These are phyloP conservation scores for Fragosphaeria purpurea DNA, from an alignment of 2,329 filamentous ascomycete species.

Conservation along the genomic window DNA sequence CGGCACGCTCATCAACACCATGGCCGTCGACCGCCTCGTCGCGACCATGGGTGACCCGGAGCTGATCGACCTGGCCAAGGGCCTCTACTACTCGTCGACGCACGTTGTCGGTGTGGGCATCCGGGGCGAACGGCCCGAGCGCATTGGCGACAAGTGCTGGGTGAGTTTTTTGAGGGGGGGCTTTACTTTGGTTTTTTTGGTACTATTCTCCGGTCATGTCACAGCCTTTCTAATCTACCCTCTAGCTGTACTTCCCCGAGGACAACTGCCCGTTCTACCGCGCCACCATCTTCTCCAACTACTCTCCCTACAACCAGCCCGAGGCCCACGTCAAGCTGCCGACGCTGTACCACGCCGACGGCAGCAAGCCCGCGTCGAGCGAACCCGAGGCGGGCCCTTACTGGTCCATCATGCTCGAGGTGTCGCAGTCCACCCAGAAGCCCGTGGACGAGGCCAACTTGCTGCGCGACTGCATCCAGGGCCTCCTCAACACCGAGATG, in stretches of 20 bases:
- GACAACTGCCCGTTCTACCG: constrained; percentile 99
- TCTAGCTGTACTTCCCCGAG: constrained; percentile 90
- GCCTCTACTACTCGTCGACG: constrained; percentile 91
- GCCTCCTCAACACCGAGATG: constrained; percentile 96
- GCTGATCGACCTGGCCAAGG: constrained; percentile 73
- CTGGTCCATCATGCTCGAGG: constrained; percentile 99
- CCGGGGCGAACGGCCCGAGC: constrained; percentile 80
- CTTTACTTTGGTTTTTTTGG: too few species aligned
- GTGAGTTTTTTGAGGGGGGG: constrained; percentile 31
- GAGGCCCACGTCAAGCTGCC: constrained; percentile 71
- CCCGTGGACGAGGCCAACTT: constrained; percentile 79
- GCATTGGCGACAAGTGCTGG: constrained; percentile 99
- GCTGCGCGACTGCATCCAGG: constrained; percentile 85
- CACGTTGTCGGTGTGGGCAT: constrained; percentile 96
- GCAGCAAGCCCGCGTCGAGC: constrained; percentile 63
- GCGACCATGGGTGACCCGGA: constrained; percentile 83
- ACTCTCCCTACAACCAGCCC: constrained; percentile 97
- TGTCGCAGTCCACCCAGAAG: constrained; percentile 94
- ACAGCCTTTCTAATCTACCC: neutral
- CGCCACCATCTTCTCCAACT: constrained; percentile 99
- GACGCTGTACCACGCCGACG: constrained; percentile 76
- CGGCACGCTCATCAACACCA: constrained; percentile 87
- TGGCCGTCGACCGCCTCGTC: constrained; percentile 84
- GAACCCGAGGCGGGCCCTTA: constrained; percentile 82
- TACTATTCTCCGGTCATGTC: neutral